Base-by-base conservation (phyloP, 306 rosid species). In the Cajanus cajan region DNA sequence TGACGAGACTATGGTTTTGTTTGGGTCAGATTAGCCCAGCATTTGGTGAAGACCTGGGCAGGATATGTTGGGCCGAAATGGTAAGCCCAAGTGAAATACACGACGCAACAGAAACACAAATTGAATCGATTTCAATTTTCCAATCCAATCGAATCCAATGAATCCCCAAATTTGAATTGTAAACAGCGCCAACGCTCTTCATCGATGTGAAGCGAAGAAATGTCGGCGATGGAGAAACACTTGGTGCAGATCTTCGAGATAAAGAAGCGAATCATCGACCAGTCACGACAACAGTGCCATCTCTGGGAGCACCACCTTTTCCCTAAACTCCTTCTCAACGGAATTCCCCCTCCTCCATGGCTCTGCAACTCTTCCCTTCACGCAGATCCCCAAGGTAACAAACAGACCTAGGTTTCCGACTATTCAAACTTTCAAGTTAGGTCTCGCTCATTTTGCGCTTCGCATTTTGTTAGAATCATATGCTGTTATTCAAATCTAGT, bases 311-410 rank as follows among this genome's bases (percentile, higher is more conserved):
- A 89, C 1, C 90, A 89, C 78, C 92, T 91, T 62, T 87, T 83
- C 7, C 84, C 96, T 54, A 89, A 93, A 88, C 92, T 91, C 91
- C 78, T 91, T 8, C 84, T 96, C 74, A 88, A 87, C 48, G 99
- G 98, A 82, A 85, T 93, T 24, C 48, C 36, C 51, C 99, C 97
- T 83, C 97, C 98, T 8, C 85, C 90, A 1, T 96, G 97, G 97
- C 89, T 96, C 8, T 58, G 78, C 78, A 78, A 77, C 67, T 45
- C 88, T 65, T 28, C 76, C 31, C 81, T 63, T 79, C 85, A 77
- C 57, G 43, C 87, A 5, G 84, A 84, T 70, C 80, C 86, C 45
- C 61, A 68, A 45, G 92, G 96, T 96, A 84, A 45, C 39, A 61
- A 15, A 31, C 12, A 11, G 11, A 15, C 8, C 6, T 37, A 18